Percentiles rank a stretch among this genome's conserved stretches.
These are phyloP conservation scores for Bjerkandera adusta DNA, from an alignment of 1,284 basidiomycete species.

Conservation along the genomic window DNA sequence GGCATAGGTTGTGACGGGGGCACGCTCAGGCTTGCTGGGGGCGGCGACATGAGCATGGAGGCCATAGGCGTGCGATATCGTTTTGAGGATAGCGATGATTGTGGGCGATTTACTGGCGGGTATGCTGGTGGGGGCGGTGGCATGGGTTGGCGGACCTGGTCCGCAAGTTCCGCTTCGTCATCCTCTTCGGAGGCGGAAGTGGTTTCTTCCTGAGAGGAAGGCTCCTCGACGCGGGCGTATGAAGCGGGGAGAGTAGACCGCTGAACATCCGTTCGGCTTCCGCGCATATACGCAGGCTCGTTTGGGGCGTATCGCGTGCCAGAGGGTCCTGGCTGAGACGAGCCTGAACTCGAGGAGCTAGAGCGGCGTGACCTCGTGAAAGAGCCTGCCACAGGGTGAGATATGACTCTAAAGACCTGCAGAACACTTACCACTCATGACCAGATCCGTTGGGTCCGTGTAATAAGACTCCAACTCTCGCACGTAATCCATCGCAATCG, in stretches of 20 bases:
- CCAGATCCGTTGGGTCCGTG: conserved; percentile 65
- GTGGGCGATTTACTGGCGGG: conserved; percentile 49
- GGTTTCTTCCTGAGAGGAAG: conserved; percentile 29
- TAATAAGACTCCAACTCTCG: conserved; percentile 83
- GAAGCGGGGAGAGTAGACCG: conserved; percentile 3
- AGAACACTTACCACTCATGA: conserved; percentile 60
- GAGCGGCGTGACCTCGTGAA: conserved; percentile 49
- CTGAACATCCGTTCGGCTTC: conserved; percentile 14
- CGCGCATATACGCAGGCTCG: conserved; percentile 21
- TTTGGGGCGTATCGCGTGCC: conserved; percentile 24
- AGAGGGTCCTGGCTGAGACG: conserved; percentile 40
- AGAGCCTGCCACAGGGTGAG: conserved; percentile 35
- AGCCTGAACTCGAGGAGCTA: conserved; percentile 59
- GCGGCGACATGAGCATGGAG: conserved; percentile 56
- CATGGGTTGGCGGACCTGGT: conserved; percentile 39
- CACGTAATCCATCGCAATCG: conserved; percentile 72
- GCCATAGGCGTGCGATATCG: conserved; percentile 76
- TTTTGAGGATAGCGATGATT: conserved; percentile 69
- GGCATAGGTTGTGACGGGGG: conserved; percentile 66
- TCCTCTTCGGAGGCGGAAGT: conserved; percentile 30
- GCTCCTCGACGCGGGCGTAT: conserved; percentile 10
- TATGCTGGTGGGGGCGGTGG: conserved; percentile 32
- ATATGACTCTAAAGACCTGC: conserved; percentile 1
- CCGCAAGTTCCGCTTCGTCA: conserved; percentile 49
- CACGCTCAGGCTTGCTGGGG: conserved; percentile 33